Conservation (phyloP, 2,329 filamentous ascomycete genomes). For the Cercospora sesami region DNA sequence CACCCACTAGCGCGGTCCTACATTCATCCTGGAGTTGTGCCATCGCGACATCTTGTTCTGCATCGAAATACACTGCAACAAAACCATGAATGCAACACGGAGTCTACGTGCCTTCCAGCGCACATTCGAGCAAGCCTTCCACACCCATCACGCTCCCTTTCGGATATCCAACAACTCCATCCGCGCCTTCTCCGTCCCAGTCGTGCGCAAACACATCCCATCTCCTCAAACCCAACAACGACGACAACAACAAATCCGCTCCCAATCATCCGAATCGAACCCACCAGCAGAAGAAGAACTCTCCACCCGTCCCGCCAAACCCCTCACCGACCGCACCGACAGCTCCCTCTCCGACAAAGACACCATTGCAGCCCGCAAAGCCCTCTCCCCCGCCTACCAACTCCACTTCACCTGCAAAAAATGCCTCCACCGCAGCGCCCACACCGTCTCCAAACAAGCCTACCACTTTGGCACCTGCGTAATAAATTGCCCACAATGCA, state of each 20-base stretch:
- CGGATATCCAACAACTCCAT: conserved; percentile 16
- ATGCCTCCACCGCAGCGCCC: conserved; percentile 76
- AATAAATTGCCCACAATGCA: conserved; percentile 83
- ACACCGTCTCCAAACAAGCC: conserved; percentile 87
- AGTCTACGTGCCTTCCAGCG: conserved; percentile 40
- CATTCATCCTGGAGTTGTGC: conserved; percentile 1
- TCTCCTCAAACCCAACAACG: conserved; percentile 13
- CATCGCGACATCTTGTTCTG: not conserved
- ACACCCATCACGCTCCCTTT: conserved; percentile 32
- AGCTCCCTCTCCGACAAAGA: conserved; percentile 29
- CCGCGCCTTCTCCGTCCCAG: conserved; percentile 20
- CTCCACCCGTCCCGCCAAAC: conserved; percentile 9
- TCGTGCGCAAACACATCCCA: conserved; percentile 14
- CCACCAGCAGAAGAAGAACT: not conserved
- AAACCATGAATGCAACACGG: conserved; percentile 19
- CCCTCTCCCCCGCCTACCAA: conserved; percentile 69
- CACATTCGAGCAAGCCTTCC: conserved; percentile 38
- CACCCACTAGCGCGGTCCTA: conserved; percentile 7
- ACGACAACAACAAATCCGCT: conserved; percentile 15
- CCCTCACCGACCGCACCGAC: conserved; percentile 36
- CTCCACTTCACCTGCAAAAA: conserved; percentile 86
- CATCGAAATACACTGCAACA: not conserved
- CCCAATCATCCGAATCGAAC: conserved; percentile 16
- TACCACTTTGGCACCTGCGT: conserved; percentile 89
- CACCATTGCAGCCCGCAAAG: conserved; percentile 44